phyloP scores from a whole-genome alignment of 2,329 filamentous ascomycete genomes.

The Neofusicoccum sp. region DNA sequence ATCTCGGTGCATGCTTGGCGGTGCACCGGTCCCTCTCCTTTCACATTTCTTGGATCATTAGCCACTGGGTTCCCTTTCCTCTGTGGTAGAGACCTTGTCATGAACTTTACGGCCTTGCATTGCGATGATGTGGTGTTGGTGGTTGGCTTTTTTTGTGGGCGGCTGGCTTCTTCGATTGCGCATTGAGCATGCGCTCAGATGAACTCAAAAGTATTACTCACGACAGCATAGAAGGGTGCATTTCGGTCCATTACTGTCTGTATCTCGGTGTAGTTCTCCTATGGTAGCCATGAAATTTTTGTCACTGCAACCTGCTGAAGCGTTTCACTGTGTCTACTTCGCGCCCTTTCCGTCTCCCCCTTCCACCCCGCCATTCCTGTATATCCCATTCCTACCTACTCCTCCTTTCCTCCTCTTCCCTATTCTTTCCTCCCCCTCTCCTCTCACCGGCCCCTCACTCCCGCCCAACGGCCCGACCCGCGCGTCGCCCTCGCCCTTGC shows the following conservation, averaged over 20 bases:
- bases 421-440: neutral
- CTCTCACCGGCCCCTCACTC: neutral
- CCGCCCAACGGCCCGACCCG: neutral
- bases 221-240: neutral
- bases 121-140: neutral
- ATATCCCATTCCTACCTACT: neutral
- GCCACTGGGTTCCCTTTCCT: neutral
- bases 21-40: neutral
- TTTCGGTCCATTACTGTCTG: neutral
- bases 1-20: neutral
- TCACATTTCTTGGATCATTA: neutral
- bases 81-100: neutral
- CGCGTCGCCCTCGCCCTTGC: neutral
- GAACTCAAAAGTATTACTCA: neutral
- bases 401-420: too few relatives aligned
- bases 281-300: neutral
- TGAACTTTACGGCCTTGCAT: conserved; percentile 11
- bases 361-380: neutral
- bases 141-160: neutral
- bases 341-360: too few relatives aligned
- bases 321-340: too few relatives aligned
- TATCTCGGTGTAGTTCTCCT: conserved; percentile 5
- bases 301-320: neutral
- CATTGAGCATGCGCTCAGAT: neutral
- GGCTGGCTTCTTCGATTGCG: neutral